Percentiles rank a stretch among this genome's conserved stretches.
Evolutionary conservation across 202 grass and related monocot species (phyloP).

Genomic region (Setaria italica): DNA sequence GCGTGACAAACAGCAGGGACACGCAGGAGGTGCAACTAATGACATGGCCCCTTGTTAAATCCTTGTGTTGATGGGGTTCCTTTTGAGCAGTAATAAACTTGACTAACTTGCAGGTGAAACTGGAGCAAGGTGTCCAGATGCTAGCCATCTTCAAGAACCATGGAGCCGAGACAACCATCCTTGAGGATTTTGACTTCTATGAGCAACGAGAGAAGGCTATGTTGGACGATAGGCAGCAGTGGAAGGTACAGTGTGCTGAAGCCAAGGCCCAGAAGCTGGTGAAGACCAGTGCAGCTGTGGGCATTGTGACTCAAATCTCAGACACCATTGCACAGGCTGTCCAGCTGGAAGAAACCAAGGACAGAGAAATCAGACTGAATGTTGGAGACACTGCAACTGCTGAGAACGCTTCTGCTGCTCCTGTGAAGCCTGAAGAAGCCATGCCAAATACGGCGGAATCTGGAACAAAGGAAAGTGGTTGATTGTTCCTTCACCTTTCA

Average conservation of each 20-base stretch:
- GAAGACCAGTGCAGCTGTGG: neutral
- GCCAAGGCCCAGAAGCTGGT: neutral
- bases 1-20: constrained; percentile 74
- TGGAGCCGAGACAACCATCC: constrained; percentile 35
- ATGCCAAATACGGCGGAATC: neutral
- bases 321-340: constrained; percentile 28
- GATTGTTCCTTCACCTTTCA: constrained; percentile 3
- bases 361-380: neutral
- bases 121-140: constrained; percentile 61
- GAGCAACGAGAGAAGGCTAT: constrained; percentile 55
- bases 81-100: neutral
- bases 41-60: neutral
- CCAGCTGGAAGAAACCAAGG: constrained; percentile 36
- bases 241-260: constrained; percentile 14
- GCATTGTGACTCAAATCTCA: constrained; percentile 20
- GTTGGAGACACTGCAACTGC: neutral
- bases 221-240: constrained; percentile 30
- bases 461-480: constrained; percentile 30
- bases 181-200: constrained; percentile 66
- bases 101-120: constrained; percentile 45
- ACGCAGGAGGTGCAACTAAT: constrained; percentile 63
- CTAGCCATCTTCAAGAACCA: constrained; percentile 58
- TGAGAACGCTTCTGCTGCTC: neutral
- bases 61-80: neutral
- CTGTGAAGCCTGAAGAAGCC: constrained; percentile 22